Conservation (phyloP, 305 asterid genomes). For the Withania somnifera region DNA sequence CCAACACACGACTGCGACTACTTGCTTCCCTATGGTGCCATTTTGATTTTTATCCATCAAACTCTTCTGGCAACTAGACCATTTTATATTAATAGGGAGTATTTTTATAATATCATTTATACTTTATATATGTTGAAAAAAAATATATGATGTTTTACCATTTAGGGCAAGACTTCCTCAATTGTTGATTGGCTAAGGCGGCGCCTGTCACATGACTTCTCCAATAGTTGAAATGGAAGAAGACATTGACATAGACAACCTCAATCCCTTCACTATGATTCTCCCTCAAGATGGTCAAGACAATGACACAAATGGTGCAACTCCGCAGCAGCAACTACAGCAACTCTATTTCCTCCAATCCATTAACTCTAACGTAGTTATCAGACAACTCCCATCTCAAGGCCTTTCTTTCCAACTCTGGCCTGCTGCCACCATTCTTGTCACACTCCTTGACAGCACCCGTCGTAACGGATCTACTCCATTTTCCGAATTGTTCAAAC, state of each 20-base stretch:
- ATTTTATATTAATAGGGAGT: background rate
- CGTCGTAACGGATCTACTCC: slow-evolving; percentile 6
- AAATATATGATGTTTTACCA: too few relatives aligned
- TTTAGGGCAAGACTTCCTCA: background rate
- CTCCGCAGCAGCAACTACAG: slow-evolving; percentile 4
- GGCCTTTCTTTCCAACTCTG: slow-evolving; percentile 92
- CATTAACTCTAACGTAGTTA: slow-evolving; percentile 31
- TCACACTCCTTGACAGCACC: slow-evolving; percentile 51
- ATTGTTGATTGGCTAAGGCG: background rate
- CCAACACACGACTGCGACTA: too few relatives aligned
- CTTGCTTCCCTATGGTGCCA: too few relatives aligned
- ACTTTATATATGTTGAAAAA: too few relatives aligned
- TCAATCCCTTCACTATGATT: slow-evolving; percentile 25
- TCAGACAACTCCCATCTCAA: slow-evolving; percentile 59
- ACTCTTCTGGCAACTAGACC: background rate
- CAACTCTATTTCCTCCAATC: slow-evolving; percentile 33
- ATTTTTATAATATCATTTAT: background rate
- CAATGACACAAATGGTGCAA: background rate
- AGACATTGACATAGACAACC: background rate
- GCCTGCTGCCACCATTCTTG: slow-evolving; percentile 81
- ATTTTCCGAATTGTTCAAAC: slow-evolving; percentile 15
- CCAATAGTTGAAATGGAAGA: background rate
- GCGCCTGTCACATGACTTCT: background rate
- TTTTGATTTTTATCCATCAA: background rate
- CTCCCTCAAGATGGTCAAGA: slow-evolving; percentile 4